Evolutionary conservation across 2,329 filamentous ascomycete genomes (phyloP).

Genomic region (Blastomyces gilchristii): DNA sequence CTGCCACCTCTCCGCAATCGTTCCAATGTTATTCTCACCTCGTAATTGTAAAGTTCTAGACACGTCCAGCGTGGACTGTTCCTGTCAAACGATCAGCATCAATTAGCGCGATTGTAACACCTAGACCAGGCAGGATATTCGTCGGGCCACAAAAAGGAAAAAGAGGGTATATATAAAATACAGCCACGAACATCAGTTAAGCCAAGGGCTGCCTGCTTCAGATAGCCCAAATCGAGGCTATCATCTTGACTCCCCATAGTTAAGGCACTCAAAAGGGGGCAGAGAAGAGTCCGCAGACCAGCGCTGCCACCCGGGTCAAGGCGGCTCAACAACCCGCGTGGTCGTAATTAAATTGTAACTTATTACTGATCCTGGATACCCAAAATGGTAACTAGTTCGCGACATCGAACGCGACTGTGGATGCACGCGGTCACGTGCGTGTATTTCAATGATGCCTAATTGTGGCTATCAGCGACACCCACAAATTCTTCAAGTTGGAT

Average conservation of each 20-base stretch:
- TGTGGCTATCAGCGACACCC: not conserved
- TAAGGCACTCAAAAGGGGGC: not conserved
- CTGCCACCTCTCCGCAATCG: not conserved
- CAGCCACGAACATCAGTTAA: conserved; percentile 27
- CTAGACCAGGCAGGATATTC: not conserved
- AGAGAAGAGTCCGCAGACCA: not conserved
- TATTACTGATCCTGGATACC: not conserved
- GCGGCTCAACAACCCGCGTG: not conserved
- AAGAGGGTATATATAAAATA: not conserved
- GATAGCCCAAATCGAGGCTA: conserved; percentile 31
- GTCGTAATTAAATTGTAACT: not conserved
- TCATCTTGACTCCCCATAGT: conserved; percentile 33
- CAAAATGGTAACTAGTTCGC: not conserved
- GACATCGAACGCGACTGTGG: not conserved
- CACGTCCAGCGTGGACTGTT: conserved; percentile 4
- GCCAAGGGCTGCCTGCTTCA: conserved; percentile 34
- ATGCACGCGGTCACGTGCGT: conserved; percentile 9
- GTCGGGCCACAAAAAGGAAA: not conserved
- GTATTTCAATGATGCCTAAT: conserved; percentile 4
- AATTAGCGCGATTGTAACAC: conserved; percentile 6
- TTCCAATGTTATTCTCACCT: not conserved
- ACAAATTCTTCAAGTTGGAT: too few species aligned
- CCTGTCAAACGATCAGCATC: conserved; percentile 2
- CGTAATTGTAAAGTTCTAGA: conserved; percentile 2
- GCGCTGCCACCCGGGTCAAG: not conserved